Evolutionary conservation across 345 rosid genomes (phyloP).

Genomic region (Citrus medica): DNA sequence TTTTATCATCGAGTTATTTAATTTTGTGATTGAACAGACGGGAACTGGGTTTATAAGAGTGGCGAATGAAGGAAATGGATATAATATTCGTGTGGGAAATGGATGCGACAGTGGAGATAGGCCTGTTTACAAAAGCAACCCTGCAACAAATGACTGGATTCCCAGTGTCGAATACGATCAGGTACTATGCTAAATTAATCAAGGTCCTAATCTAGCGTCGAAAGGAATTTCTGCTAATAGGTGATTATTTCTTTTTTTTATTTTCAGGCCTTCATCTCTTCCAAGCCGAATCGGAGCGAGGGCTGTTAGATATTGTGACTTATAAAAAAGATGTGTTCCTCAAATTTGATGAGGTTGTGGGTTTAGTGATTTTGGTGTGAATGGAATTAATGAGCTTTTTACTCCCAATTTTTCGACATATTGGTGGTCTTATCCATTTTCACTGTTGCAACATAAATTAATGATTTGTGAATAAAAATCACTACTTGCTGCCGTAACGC

Average conservation of each 20-base stretch:
- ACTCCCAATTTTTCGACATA: not conserved
- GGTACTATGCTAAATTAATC: constrained; percentile 11
- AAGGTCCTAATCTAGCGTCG: not conserved
- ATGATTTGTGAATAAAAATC: not conserved
- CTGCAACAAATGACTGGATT: constrained; percentile 78
- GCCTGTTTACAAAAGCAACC: constrained; percentile 46
- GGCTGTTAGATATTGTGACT: constrained; percentile 17
- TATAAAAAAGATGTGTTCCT: no score
- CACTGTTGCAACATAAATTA: not conserved
- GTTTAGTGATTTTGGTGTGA: not conserved
- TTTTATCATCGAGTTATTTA: no score
- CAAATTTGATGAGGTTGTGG: not conserved
- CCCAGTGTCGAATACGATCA: constrained; percentile 35
- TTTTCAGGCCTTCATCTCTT: constrained; percentile 32
- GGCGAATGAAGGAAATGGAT: constrained; percentile 32
- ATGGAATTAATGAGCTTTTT: no score
- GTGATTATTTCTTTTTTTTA: not conserved
- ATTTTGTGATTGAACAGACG: constrained; percentile 35
- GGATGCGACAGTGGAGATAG: not conserved
- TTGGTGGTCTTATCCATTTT: no score
- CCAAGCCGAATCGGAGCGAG: constrained; percentile 66
- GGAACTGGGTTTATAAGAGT: constrained; percentile 70
- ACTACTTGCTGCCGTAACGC: no score
- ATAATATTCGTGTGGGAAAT: constrained; percentile 10
- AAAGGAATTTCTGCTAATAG: no score